A percentile compares a stretch with the other conserved stretches of the same genome.
These are phyloP conservation scores for Paxillus rubicundulus DNA, from an alignment of 768 basidiomycete species.

Conservation along the genomic window DNA sequence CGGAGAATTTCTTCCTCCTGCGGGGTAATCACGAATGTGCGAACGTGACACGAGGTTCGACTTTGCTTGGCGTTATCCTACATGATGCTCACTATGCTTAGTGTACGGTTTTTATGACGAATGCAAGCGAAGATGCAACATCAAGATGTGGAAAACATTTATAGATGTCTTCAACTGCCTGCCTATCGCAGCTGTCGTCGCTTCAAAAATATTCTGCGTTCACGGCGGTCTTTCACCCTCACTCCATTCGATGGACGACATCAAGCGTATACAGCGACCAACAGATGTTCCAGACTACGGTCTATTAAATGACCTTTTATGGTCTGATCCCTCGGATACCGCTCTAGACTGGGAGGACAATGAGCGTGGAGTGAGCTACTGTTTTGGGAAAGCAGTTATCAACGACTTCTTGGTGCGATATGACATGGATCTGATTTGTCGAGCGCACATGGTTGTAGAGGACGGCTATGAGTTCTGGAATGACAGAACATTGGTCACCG, in stretches of 20 bases:
- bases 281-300: conserved; percentile 99
- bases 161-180: conserved; percentile 99
- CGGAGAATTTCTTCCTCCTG: conserved; percentile 98
- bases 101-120: conserved; percentile 99
- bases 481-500: conserved; percentile 95
- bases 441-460: conserved; percentile 99
- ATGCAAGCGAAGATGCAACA: conserved; percentile 98
- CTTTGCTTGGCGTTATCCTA: conserved; percentile 9
- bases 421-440: conserved; percentile 99
- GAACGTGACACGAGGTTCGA: conserved; percentile 94
- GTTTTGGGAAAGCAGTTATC: conserved; percentile 97
- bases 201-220: conserved; percentile 99
- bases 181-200: conserved; percentile 97
- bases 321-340: conserved; percentile 98
- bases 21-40: conserved; percentile 99
- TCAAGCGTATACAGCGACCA: conserved; percentile 94
- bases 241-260: conserved; percentile 95
- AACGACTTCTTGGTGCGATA: conserved; percentile 93
- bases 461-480: conserved; percentile 99
- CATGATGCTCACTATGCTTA: conserved; percentile 33
- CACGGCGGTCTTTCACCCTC: conserved; percentile 95
- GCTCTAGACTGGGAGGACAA: conserved; percentile 99
- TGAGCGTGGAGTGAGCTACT: conserved; percentile 97
- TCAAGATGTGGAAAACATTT: conserved; percentile 99
- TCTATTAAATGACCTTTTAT: conserved; percentile 92